Evolutionary conservation across 352 stramenopile species (phyloP), one percentile per base, ranked within the genome.

Genomic region (Phytopythium litorale): DNA sequence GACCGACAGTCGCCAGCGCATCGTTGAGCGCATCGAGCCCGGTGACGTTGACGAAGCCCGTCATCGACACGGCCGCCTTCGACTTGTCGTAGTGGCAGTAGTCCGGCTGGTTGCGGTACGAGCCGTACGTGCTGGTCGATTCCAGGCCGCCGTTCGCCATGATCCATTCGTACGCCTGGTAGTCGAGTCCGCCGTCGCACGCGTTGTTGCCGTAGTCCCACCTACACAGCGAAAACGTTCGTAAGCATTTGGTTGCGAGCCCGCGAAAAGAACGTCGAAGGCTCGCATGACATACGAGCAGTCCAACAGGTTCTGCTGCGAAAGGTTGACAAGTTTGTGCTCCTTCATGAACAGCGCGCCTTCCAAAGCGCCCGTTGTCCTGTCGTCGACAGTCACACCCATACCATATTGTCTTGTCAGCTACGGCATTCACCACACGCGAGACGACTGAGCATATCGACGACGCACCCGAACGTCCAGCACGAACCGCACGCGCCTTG

Each of bases 181-280:
- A 97, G 75, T 97, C 89, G 40, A 96, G 66, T 4, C 90, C 90
- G 64, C 90, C 90, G 33, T 96, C 76, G 59, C 90, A 97, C 12
- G 81, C 91, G 53, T 96, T 88, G 76, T 97, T 97, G 33, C 91
- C 91, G 75, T 84, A 87, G 65, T 94, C 81, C 91, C 91, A 97
- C 30, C 84, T 92, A 9, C 28, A 70, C 53, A 40, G 54, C 33
- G 33, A 37, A 9, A 66, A 3, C 13, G 65, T 3, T 21, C 8
- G 37, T 18, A 15, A 38, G 9, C 25, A 19, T 23, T 38, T 25
- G 23, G 12, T 32, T 25, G 18, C 42, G n/a, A n/a, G 42, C 19
- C n/a, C 16, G 42, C 42, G 9, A 7, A 7, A 18, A 13, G 37
- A 18, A 54, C n/a, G 23, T 49, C 40, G 13, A 70, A 8, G 37